phyloP scores from a whole-genome alignment of 805 yeast species.

The Metahyphopichia silvanorum region DNA sequence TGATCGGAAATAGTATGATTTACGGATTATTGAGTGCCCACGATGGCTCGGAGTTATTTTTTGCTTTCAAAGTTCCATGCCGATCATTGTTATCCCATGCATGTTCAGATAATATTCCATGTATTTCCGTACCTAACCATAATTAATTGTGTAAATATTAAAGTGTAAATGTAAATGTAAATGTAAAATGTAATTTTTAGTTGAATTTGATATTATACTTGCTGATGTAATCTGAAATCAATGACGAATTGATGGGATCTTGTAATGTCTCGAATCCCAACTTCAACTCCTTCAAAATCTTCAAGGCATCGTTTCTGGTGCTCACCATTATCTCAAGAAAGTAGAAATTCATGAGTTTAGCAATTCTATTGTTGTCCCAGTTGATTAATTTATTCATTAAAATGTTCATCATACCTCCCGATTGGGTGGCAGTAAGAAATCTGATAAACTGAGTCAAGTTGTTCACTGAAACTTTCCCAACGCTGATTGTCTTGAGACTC shows the following conservation, averaged over 20 bases:
- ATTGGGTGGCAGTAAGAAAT: conserved; percentile 20
- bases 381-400: conserved; percentile 24
- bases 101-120: too few relatives aligned
- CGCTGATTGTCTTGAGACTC: conserved; percentile 17
- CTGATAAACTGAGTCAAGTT: conserved; percentile 22
- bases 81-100: too few relatives aligned
- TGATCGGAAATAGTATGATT: not conserved
- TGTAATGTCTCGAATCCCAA: conserved; percentile 17
- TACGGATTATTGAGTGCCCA: too few relatives aligned
- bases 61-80: too few relatives aligned
- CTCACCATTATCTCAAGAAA: conserved; percentile 23
- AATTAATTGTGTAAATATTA: too few relatives aligned
- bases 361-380: conserved; percentile 5
- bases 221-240: conserved; percentile 12
- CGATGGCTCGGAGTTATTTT: too few relatives aligned
- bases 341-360: conserved; percentile 25
- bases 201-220: too few relatives aligned
- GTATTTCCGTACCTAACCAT: too few relatives aligned
- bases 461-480: conserved; percentile 15
- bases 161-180: not conserved
- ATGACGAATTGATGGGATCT: conserved; percentile 19
- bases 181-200: not conserved
- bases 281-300: conserved; percentile 19
- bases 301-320: conserved; percentile 14
- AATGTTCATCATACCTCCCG: conserved; percentile 20